These are phyloP conservation scores for Globisporangium cystogenes DNA, from an alignment of 352 stramenopile species.

Conservation along the genomic window DNA sequence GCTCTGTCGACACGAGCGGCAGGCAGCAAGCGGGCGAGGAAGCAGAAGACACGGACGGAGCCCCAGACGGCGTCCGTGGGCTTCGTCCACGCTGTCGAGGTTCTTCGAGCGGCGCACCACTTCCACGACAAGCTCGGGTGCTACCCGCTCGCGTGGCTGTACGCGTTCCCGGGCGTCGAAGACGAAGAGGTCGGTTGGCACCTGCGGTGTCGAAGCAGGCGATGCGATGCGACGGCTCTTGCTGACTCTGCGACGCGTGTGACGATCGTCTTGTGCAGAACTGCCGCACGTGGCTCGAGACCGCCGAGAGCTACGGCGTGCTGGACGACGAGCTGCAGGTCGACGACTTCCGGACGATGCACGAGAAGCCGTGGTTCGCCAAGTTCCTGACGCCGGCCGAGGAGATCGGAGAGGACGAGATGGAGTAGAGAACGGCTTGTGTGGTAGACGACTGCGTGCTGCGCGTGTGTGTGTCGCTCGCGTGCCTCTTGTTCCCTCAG, in stretches of 20 bases:
- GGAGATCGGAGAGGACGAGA: conserved; percentile 18
- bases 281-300: conserved; percentile 73
- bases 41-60: conserved; percentile 10
- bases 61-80: conserved; percentile 7
- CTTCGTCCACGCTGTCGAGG: conserved; percentile 50
- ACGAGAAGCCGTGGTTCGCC: conserved; percentile 49
- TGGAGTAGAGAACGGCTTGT: no score
- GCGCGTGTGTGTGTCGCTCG: no score
- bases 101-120: conserved; percentile 65
- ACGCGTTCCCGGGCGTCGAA: conserved; percentile 41
- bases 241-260: no score
- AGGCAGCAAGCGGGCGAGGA: conserved; percentile 8
- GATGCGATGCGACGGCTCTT: no score
- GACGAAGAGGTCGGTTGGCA: conserved; percentile 55
- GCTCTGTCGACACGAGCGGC: no score
- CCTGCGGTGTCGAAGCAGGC: no score
- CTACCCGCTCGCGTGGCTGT: conserved; percentile 69
- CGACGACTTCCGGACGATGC: conserved; percentile 47
- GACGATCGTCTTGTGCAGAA: conserved; percentile 23
- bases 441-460: no score
- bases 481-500: no score
- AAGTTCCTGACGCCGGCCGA: conserved; percentile 41
- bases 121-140: conserved; percentile 81
- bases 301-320: conserved; percentile 69
- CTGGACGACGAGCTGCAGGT: conserved; percentile 72